Evolutionary conservation across 1,284 basidiomycete genomes (phyloP).

Genomic region (Vanrija sp.): DNA sequence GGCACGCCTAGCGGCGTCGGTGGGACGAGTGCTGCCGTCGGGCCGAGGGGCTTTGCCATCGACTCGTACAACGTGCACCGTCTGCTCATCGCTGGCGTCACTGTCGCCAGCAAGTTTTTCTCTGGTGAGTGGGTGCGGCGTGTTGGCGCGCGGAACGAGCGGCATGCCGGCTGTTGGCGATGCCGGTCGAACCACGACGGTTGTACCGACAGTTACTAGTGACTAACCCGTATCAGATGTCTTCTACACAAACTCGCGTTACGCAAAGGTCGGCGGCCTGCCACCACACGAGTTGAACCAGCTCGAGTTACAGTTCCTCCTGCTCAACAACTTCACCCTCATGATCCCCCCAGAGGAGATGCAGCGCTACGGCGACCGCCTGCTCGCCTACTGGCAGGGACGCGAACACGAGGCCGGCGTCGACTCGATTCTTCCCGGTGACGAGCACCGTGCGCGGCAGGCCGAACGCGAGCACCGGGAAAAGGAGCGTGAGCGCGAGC

Average conservation of each 20-base stretch:
- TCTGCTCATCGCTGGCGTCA: conserved; percentile 93
- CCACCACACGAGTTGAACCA: conserved; percentile 93
- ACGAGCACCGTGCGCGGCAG: conserved; percentile 2
- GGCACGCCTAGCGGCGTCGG: conserved; percentile 37
- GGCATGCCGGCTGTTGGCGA: background rate
- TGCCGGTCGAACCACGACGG: background rate
- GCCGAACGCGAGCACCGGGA: conserved; percentile 4
- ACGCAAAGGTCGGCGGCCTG: conserved; percentile 95
- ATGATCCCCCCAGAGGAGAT: conserved; percentile 86
- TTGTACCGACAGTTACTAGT: background rate
- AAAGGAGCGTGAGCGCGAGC: background rate
- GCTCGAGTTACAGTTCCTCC: conserved; percentile 91
- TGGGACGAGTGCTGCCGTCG: conserved; percentile 22
- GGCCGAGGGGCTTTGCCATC: conserved; percentile 71
- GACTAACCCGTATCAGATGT: conserved; percentile 59
- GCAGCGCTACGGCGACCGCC: conserved; percentile 89
- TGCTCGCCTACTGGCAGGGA: conserved; percentile 56
- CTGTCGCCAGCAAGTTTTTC: conserved; percentile 98
- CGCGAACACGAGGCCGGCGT: conserved; percentile 23
- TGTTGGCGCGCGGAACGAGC: background rate
- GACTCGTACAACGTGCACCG: conserved; percentile 97
- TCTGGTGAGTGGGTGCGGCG: conserved; percentile 51
- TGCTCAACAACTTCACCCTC: conserved; percentile 90
- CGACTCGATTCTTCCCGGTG: background rate
- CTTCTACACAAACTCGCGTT: conserved; percentile 98